Evolutionary conservation across 768 basidiomycete species (phyloP).

Genomic region (Pleurotus giganteus): DNA sequence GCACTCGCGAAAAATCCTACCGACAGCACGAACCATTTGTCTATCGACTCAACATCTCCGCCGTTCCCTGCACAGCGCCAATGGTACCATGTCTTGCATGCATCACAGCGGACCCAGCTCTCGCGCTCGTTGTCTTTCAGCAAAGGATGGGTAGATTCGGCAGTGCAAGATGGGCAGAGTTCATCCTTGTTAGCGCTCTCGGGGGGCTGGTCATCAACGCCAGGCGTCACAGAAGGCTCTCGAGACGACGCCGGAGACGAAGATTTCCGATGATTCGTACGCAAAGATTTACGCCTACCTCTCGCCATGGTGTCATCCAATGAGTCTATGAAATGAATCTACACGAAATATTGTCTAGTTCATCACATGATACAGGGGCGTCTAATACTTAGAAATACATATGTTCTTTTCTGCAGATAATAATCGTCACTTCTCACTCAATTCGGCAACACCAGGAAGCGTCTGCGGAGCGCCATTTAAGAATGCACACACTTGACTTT

Average conservation of each 20-base stretch:
- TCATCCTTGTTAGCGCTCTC: constrained; percentile 18
- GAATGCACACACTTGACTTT: neutral
- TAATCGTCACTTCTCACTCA: constrained; percentile 70
- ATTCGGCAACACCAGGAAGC: constrained; percentile 88
- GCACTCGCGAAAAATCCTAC: constrained; percentile 7
- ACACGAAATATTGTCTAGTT: neutral
- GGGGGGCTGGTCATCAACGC: neutral
- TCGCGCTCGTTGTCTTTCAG: constrained; percentile 53
- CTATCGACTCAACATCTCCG: constrained; percentile 62
- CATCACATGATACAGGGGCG: neutral
- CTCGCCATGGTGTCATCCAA: neutral
- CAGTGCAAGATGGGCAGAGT: constrained; percentile 53
- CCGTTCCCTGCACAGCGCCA: constrained; percentile 77
- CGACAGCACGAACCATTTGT: constrained; percentile 65
- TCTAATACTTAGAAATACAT: constrained; percentile 4
- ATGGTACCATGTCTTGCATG: constrained; percentile 81
- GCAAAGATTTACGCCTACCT: neutral
- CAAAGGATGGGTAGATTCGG: constrained; percentile 26
- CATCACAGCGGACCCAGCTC: constrained; percentile 81
- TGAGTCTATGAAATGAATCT: neutral
- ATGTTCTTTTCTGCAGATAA: constrained; percentile 4
- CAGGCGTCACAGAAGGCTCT: neutral
- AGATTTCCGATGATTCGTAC: neutral
- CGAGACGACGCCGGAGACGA: neutral
- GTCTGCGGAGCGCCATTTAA: constrained; percentile 40